Evolutionary conservation across 2,329 filamentous ascomycete genomes (phyloP).

Genomic region (Penicillium aurantiogriseum): DNA sequence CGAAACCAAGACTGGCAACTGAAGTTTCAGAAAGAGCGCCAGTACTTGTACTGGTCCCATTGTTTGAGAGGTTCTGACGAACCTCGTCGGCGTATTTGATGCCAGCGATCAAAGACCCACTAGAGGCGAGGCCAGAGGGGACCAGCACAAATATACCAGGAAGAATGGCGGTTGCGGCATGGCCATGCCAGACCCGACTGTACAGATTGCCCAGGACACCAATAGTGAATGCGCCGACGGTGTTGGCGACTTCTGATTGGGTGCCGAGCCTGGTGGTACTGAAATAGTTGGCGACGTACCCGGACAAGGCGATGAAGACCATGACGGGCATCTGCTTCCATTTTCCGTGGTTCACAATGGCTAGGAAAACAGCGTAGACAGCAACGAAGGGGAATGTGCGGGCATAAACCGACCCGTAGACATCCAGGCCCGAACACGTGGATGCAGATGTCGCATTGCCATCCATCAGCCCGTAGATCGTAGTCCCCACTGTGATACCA

Average conservation of each 20-base stretch:
- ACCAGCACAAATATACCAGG: conserved; percentile 80
- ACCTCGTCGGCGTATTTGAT: conserved; percentile 59
- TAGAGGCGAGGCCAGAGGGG: conserved; percentile 60
- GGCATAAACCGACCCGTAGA: conserved; percentile 41
- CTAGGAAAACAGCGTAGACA: conserved; percentile 71
- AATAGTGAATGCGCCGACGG: conserved; percentile 73
- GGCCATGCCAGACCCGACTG: conserved; percentile 68
- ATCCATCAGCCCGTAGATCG: conserved; percentile 63
- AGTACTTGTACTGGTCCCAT: conserved; percentile 21
- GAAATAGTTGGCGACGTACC: conserved; percentile 77
- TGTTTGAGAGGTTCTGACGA: conserved; percentile 25
- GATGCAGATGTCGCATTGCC: conserved; percentile 51
- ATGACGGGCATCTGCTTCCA: conserved; percentile 77
- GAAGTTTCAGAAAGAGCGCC: conserved; percentile 32
- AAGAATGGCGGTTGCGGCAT: conserved; percentile 82
- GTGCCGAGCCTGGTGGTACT: conserved; percentile 65
- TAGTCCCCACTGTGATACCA: conserved; percentile 67
- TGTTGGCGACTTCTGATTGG: conserved; percentile 74
- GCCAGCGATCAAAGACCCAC: conserved; percentile 58
- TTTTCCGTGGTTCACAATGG: conserved; percentile 79
- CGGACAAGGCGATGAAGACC: conserved; percentile 70
- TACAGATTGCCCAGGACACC: conserved; percentile 82
- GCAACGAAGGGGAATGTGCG: conserved; percentile 73
- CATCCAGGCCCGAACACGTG: conserved; percentile 53
- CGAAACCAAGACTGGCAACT: conserved; percentile 50